These are phyloP conservation scores for Ascomycota sp. DNA, from an alignment of 2,329 filamentous ascomycete species.

Conservation along the genomic window DNA sequence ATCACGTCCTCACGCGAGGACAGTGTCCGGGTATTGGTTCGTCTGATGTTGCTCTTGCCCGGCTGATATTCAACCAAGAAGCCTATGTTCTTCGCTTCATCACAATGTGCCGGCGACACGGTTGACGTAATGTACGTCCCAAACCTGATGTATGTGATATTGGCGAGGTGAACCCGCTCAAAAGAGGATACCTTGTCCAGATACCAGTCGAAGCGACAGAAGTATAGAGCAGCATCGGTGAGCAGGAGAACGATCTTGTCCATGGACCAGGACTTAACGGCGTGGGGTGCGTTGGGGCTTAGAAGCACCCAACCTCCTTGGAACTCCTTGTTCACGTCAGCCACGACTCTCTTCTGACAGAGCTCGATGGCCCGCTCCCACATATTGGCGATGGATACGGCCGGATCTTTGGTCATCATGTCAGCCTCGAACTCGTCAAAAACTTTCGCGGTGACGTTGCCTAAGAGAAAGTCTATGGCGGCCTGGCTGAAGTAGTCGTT, in stretches of 20 bases:
- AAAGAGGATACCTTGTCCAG: constrained; percentile 88
- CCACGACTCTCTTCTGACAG: constrained; percentile 69
- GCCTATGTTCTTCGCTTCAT: constrained; percentile 65
- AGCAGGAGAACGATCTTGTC: constrained; percentile 78
- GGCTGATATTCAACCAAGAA: constrained; percentile 62
- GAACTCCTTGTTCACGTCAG: constrained; percentile 65
- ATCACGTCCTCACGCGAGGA: constrained; percentile 24
- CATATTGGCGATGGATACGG: constrained; percentile 66
- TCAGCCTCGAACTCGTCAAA: constrained; percentile 90
- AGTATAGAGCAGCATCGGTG: constrained; percentile 69
- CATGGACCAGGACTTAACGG: constrained; percentile 49
- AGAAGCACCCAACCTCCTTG: constrained; percentile 78
- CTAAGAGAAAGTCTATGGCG: constrained; percentile 82
- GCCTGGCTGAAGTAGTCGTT: constrained; percentile 96
- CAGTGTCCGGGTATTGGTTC: constrained; percentile 73
- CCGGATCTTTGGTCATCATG: constrained; percentile 84
- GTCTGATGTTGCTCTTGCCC: constrained; percentile 47
- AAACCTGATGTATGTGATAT: constrained; percentile 50
- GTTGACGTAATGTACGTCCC: constrained; percentile 87
- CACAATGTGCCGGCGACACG: constrained; percentile 53
- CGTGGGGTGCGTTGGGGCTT: constrained; percentile 52
- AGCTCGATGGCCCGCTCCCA: constrained; percentile 79
- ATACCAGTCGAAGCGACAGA: constrained; percentile 85
- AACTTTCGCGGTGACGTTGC: constrained; percentile 64
- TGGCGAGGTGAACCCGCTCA: constrained; percentile 61